A percentile compares a stretch with the other conserved stretches of the same genome.
phyloP scores from a whole-genome alignment of 176 grass and related monocot genomes.

The Leersia perrieri region DNA sequence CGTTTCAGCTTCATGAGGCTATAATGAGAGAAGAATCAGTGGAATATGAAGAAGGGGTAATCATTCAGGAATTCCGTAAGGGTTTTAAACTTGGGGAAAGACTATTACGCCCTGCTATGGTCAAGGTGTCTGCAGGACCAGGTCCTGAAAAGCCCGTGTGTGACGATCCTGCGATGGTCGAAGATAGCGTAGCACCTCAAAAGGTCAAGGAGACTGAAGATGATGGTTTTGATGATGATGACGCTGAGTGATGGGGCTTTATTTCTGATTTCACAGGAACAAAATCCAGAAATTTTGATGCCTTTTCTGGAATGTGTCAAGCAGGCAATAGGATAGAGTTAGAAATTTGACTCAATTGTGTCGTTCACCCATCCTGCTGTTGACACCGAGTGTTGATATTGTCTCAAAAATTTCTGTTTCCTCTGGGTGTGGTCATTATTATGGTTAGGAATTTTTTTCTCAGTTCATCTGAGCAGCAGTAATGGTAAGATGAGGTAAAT shows the following conservation, averaged over 20 bases:
- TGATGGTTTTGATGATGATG: constrained; percentile 27
- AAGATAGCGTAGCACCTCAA: constrained; percentile 53
- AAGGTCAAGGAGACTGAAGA: constrained; percentile 29
- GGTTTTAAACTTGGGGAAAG: constrained; percentile 92
- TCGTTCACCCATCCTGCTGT: constrained; percentile 19
- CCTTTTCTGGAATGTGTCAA: constrained; percentile 37
- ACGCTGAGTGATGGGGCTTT: constrained; percentile 34
- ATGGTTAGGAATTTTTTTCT: constrained; percentile 29
- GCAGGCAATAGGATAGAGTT: constrained; percentile 35
- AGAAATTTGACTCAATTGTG: constrained; percentile 30
- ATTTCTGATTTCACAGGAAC: constrained; percentile 17
- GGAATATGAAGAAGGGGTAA: constrained; percentile 75
- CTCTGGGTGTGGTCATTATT: background rate
- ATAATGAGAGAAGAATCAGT: constrained; percentile 88
- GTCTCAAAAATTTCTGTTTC: constrained; percentile 14
- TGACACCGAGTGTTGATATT: constrained; percentile 31
- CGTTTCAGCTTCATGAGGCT: constrained; percentile 85
- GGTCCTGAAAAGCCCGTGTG: constrained; percentile 55
- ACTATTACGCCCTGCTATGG: constrained; percentile 79
- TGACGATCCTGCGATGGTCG: constrained; percentile 22
- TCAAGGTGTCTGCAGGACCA: constrained; percentile 88
- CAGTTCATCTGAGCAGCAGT: constrained; percentile 10
- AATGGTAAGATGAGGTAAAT: background rate
- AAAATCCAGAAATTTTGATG: constrained; percentile 51
- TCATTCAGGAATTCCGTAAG: constrained; percentile 92